Percentiles rank a stretch among this genome's conserved stretches.
Evolutionary conservation across 345 rosid genomes (phyloP).

Genomic region (Psidium friedrichsthalianum): DNA sequence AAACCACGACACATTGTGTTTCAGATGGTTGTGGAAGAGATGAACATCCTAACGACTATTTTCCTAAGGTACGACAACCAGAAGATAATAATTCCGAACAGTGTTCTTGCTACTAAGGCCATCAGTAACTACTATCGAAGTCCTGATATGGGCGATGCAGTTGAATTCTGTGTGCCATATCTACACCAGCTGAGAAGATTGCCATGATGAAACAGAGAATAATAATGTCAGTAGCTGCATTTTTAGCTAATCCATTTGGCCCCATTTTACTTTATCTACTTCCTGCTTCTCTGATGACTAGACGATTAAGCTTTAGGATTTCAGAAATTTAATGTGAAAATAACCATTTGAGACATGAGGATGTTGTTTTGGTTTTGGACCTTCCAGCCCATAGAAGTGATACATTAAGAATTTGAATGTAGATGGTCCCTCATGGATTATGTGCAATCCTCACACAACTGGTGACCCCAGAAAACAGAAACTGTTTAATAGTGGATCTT

Average conservation of each 20-base stretch:
- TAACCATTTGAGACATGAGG: background rate
- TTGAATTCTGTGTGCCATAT: slow-evolving; percentile 28
- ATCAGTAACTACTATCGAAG: slow-evolving; percentile 30
- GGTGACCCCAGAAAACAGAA: background rate
- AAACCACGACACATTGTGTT: background rate
- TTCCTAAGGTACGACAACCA: slow-evolving; percentile 26
- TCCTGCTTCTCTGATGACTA: background rate
- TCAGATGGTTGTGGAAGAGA: slow-evolving; percentile 39
- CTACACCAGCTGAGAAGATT: slow-evolving; percentile 32
- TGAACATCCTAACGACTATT: slow-evolving; percentile 31
- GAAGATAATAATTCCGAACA: slow-evolving; percentile 22
- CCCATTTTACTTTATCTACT: background rate
- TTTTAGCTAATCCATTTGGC: background rate
- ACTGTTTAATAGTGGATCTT: no score
- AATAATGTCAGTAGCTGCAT: background rate
- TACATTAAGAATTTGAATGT: background rate
- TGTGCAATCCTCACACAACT: background rate
- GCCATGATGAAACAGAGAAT: slow-evolving; percentile 20
- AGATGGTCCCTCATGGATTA: background rate
- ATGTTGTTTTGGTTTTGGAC: background rate
- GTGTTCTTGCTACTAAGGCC: slow-evolving; percentile 25
- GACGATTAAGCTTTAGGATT: background rate
- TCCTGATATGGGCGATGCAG: slow-evolving; percentile 34
- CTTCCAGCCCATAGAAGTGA: background rate
- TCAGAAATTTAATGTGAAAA: background rate